These are phyloP conservation scores for Euptelea pleiosperma DNA, from an alignment of 164 flowering plant species.

Conservation along the genomic window DNA sequence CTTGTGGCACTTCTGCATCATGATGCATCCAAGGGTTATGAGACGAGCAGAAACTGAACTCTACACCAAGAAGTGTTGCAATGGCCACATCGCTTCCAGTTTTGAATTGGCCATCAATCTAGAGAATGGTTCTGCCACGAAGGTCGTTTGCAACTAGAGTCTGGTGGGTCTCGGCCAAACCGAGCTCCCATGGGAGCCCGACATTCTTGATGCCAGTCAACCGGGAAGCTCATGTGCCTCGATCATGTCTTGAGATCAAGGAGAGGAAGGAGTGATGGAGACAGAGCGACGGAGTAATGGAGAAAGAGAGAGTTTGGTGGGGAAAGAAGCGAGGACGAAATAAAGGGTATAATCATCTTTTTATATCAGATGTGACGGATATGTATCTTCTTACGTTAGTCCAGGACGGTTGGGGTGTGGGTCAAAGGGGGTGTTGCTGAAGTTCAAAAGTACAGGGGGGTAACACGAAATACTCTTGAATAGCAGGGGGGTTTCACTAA, in stretches of 20 bases:
- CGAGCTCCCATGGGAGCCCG: conserved; percentile 99
- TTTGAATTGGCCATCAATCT: conserved; percentile 96
- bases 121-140: conserved; percentile 87
- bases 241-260: conserved; percentile 96
- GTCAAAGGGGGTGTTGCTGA: too few relatives aligned
- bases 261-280: too few relatives aligned
- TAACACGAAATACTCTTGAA: too few relatives aligned
- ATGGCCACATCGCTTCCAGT: conserved; percentile 98
- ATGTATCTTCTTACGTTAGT: too few relatives aligned
- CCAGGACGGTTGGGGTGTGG: too few relatives aligned
- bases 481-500: too few relatives aligned
- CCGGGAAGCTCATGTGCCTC: conserved; percentile 98
- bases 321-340: too few relatives aligned
- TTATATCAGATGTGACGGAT: too few relatives aligned
- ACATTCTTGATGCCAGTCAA: conserved; percentile 99
- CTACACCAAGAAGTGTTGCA: conserved; percentile 98
- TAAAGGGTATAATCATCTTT: too few relatives aligned
- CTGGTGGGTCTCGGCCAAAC: conserved; percentile 99
- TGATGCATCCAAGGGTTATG: conserved; percentile 96
- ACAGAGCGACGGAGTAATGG: too few relatives aligned
- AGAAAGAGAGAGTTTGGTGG: too few relatives aligned
- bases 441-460: too few relatives aligned
- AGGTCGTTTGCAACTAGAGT: conserved; percentile 97
- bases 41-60: conserved; percentile 97
- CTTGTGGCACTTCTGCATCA: conserved; percentile 99